A percentile compares a stretch with the other conserved stretches of the same genome.
Evolutionary conservation across 2,329 filamentous ascomycete genomes (phyloP).

Genomic region (Paraphoma sp.): DNA sequence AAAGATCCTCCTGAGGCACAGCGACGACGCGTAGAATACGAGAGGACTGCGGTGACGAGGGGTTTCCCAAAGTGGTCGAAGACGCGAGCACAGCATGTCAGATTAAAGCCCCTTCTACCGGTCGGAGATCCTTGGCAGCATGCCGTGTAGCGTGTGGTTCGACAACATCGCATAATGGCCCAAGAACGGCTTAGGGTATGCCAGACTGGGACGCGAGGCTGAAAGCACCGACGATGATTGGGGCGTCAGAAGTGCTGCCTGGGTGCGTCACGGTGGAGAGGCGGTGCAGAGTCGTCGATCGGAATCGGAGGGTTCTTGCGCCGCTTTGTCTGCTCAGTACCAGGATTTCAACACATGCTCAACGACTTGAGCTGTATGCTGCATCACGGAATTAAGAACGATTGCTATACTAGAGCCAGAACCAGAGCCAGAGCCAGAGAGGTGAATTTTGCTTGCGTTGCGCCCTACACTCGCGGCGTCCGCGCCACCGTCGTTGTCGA

Average conservation of each 20-base stretch:
- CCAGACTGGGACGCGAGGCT: background rate
- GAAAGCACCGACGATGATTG: constrained; percentile 5
- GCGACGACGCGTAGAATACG: constrained; percentile 7
- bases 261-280: constrained; percentile 11
- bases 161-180: constrained; percentile 9
- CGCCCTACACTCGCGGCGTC: no score
- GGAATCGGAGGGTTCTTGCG: no score
- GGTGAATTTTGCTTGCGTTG: no score
- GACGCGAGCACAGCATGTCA: constrained; percentile 10
- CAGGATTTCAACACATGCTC: no score
- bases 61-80: constrained; percentile 1
- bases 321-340: no score
- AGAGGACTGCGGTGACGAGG: background rate
- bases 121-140: constrained; percentile 5
- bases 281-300: constrained; percentile 7
- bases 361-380: no score
- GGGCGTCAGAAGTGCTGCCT: background rate
- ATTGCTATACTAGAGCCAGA: no score
- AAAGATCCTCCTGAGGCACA: constrained; percentile 3
- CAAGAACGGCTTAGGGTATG: constrained; percentile 4
- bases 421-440: no score
- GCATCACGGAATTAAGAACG: no score
- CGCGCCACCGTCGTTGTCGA: no score
- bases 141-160: background rate
- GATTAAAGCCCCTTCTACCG: background rate